A percentile compares a stretch with the other conserved stretches of the same genome.
These are phyloP conservation scores for Termitomyces sp. DNA, from an alignment of 768 basidiomycete genomes.

Conservation along the genomic window DNA sequence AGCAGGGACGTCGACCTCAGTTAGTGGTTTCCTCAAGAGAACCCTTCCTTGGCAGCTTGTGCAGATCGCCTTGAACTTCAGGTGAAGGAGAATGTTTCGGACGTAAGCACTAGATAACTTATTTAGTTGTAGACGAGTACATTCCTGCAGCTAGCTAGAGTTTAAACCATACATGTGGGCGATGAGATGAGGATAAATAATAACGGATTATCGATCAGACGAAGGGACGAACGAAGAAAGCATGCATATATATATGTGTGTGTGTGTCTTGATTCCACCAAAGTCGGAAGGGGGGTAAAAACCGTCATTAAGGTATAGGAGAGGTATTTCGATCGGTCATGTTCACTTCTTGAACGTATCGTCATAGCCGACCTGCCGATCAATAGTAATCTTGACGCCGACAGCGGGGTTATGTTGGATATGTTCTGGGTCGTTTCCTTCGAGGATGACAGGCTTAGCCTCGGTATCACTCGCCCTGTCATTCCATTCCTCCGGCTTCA, in stretches of 20 bases:
- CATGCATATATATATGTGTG: not conserved
- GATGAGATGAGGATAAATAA: not conserved
- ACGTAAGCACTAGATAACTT: not conserved
- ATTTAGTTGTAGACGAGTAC: not conserved
- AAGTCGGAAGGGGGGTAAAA: not conserved
- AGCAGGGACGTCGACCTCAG: too few species aligned
- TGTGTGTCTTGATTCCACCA: not conserved
- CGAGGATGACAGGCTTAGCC: constrained; percentile 33
- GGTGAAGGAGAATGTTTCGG: not conserved
- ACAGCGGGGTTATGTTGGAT: constrained; percentile 20
- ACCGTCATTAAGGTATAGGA: not conserved
- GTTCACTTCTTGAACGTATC: constrained; percentile 11
- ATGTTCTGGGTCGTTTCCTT: constrained; percentile 26
- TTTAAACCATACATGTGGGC: not conserved
- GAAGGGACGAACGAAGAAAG: not conserved
- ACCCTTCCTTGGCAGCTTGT: not conserved
- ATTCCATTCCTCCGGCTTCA: constrained; percentile 48
- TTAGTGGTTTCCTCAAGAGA: not conserved
- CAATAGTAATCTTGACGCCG: constrained; percentile 60
- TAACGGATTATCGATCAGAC: not conserved
- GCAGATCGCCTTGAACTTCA: not conserved
- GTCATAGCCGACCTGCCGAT: constrained; percentile 55
- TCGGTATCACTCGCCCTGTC: constrained; percentile 41
- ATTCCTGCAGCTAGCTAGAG: not conserved
- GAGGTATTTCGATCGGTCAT: not conserved